These are phyloP conservation scores for Myochromella boudieri DNA, from an alignment of 768 basidiomycete genomes.

Conservation along the genomic window DNA sequence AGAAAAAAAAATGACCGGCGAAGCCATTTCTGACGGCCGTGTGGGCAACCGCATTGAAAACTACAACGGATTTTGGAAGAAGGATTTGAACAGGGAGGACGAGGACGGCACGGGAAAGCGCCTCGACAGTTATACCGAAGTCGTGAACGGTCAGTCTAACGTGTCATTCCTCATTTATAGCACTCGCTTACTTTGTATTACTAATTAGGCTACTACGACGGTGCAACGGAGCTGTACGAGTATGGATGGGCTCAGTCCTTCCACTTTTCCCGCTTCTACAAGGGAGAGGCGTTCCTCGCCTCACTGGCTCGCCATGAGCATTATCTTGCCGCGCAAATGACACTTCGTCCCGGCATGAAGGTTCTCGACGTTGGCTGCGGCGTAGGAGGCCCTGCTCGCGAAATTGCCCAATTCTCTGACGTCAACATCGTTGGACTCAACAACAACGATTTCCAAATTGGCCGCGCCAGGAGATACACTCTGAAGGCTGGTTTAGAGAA, in stretches of 20 bases:
- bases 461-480: slow-evolving; percentile 84
- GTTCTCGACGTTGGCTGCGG: slow-evolving; percentile 99
- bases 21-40: slow-evolving; percentile 50
- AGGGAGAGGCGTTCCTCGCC: slow-evolving; percentile 76
- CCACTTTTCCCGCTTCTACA: slow-evolving; percentile 97
- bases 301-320: slow-evolving; percentile 94
- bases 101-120: slow-evolving; percentile 68
- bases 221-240: slow-evolving; percentile 93
- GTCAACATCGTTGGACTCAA: slow-evolving; percentile 83
- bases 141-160: slow-evolving; percentile 76
- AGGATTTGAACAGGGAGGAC: slow-evolving; percentile 70
- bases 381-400: slow-evolving; percentile 94
- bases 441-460: slow-evolving; percentile 95
- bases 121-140: slow-evolving; percentile 82
- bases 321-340: slow-evolving; percentile 89
- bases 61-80: slow-evolving; percentile 93
- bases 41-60: slow-evolving; percentile 68
- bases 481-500: slow-evolving; percentile 69
- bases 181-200: slow-evolving; percentile 3
- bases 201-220: slow-evolving; percentile 87
- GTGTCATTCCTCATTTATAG: background rate
- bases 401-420: slow-evolving; percentile 91
- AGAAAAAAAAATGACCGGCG: slow-evolving; percentile 14
- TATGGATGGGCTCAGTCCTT: slow-evolving; percentile 91
- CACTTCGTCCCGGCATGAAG: slow-evolving; percentile 84